Percentiles rank a stretch among this genome's conserved stretches.
Evolutionary conservation across 257 asterid species (phyloP).

Genomic region (Parsonsia alboflavescens): DNA sequence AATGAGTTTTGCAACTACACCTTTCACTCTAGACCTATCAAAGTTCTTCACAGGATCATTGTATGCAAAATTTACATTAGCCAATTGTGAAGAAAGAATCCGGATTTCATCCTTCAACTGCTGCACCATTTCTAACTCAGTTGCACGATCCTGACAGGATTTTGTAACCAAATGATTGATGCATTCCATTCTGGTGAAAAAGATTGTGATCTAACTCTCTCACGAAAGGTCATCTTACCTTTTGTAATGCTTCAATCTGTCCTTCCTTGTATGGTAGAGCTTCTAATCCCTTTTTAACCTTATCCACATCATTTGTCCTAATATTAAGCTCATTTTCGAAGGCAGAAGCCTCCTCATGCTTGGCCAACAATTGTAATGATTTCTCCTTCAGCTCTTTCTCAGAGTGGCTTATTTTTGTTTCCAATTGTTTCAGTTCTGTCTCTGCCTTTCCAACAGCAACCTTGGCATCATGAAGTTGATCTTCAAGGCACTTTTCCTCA

Average conservation of each 20-base stretch:
- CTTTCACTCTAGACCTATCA: conserved; percentile 87
- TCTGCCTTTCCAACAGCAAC: conserved; percentile 82
- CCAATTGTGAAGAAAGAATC: conserved; percentile 63
- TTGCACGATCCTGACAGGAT: conserved; percentile 55
- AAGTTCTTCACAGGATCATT: conserved; percentile 71
- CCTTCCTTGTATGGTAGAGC: conserved; percentile 68
- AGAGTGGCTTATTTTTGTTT: conserved; percentile 72
- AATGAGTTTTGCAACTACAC: conserved; percentile 91
- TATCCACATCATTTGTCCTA: conserved; percentile 60
- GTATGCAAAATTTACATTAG: conserved; percentile 69
- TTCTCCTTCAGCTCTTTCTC: conserved; percentile 84
- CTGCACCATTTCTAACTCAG: conserved; percentile 71
- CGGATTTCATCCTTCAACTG: conserved; percentile 69
- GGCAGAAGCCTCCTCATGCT: conserved; percentile 71
- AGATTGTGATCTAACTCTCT: conserved; percentile 5
- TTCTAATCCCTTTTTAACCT: conserved; percentile 57
- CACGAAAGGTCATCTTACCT: conserved; percentile 35
- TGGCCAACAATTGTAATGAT: conserved; percentile 46
- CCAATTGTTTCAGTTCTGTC: conserved; percentile 92
- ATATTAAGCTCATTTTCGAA: conserved; percentile 60
- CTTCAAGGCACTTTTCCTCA: conserved; percentile 99
- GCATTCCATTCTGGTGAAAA: conserved; percentile 14
- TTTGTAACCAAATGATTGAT: conserved; percentile 13
- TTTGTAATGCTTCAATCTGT: conserved; percentile 80
- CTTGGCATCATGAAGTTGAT: conserved; percentile 91